Percentiles rank a stretch among this genome's conserved stretches.
Conservation (phyloP, 371 early-diverging fungal species). For the Syncephalastrum monosporum region DNA sequence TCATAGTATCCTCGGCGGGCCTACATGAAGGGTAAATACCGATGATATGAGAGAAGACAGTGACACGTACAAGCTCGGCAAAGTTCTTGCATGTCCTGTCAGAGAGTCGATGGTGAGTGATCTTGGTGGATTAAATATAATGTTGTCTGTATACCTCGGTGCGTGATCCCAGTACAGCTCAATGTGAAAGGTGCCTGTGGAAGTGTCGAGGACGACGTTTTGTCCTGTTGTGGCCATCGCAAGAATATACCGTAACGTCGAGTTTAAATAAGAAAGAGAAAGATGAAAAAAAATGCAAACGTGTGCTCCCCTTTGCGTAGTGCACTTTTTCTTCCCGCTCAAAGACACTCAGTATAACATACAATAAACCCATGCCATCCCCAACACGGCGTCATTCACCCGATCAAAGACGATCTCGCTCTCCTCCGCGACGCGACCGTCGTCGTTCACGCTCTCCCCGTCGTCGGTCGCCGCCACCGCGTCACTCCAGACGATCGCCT, state of each 20-base stretch:
- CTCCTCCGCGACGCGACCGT: conserved; percentile 13
- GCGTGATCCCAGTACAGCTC: conserved; percentile 77
- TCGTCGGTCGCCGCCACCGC: conserved; percentile 22
- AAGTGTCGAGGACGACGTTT: conserved; percentile 60
- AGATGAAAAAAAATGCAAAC: no score
- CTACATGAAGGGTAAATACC: conserved; percentile 22
- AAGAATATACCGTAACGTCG: not conserved
- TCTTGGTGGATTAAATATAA: no score
- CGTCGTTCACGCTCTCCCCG: conserved; percentile 13
- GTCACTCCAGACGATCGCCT: conserved; percentile 2
- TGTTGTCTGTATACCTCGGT: conserved; percentile 43
- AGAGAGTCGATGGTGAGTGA: not conserved
- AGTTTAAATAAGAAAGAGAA: no score
- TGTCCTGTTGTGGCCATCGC: conserved; percentile 19
- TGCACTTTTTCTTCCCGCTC: no score
- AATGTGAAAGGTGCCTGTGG: conserved; percentile 64
- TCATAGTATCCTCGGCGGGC: conserved; percentile 69
- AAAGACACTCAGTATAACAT: no score
- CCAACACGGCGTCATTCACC: no score
- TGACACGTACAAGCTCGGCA: conserved; percentile 59
- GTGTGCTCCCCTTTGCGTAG: no score
- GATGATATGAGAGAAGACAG: not conserved
- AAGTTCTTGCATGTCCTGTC: conserved; percentile 74
- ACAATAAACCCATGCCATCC: no score
- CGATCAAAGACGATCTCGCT: conserved; percentile 8